Base-by-base conservation (phyloP, 352 stramenopile species). In the Phytopythium ostracodes region DNA sequence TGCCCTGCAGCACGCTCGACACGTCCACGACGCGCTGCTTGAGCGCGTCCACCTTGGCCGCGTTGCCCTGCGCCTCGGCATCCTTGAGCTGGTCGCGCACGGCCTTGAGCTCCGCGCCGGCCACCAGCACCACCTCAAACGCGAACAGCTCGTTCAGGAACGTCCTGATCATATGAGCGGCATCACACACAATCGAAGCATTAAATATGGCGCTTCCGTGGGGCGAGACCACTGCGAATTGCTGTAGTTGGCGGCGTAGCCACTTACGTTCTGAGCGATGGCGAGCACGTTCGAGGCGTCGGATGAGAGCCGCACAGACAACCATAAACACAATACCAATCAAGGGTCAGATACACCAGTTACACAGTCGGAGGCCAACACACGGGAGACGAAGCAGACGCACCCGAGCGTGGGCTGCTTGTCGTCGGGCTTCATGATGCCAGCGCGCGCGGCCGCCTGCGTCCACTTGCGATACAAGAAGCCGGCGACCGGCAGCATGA, bases 101-200 rank as follows among this genome's bases (percentile, higher is more conserved):
- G 14, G 73, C 72, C 55, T 88, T 88, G 49, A 88, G 73, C 64
- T 88, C 79, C 11, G 75, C 77, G 42, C 79, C 79, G 0, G 79
- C 79, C 15, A 87, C 77, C 49, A 88, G 56, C 60, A 88, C 79
- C 35, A 88, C 79, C 62, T 88, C 79, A 50, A 82, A 88, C 29
- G 71, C 68, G 60, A 88, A 88, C 24, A 88, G 55, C 58, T 88
- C 79, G 56, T 87, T 84, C 62, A 88, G 58, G 47, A 87, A 88
- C 18, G 63, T 73, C 53, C 76, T 88, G 56, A 9, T 14, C 10
- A 9, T 7, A 5, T 18, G 24, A 6, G 8, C 42, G n/a, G 17
- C 42, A 22, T 7, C 0, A 25, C 20, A 24, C 15, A 44, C 18
- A 17, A 4, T n/a, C 5, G 7, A 5, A 11, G 15, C 14, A 11